Evolutionary conservation across 2,329 filamentous ascomycete species (phyloP).

Genomic region (Colletotrichum sp.): DNA sequence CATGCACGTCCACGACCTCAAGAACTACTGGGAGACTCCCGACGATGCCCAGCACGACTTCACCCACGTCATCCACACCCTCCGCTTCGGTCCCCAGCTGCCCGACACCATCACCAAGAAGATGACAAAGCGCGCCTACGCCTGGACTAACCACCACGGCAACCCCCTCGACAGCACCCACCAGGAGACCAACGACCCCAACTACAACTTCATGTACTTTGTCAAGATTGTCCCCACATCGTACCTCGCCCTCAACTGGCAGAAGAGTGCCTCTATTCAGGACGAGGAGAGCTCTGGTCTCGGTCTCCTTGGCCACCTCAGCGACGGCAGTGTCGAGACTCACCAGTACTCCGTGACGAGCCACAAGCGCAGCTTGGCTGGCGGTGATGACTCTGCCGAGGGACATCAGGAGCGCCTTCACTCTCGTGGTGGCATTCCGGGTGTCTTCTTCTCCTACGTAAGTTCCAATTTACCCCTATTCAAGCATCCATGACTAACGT

Average conservation of each 20-base stretch:
- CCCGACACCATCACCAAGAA: constrained; percentile 73
- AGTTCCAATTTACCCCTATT: constrained; percentile 41
- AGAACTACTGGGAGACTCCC: constrained; percentile 86
- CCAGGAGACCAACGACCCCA: constrained; percentile 80
- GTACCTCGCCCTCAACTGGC: constrained; percentile 91
- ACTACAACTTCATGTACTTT: constrained; percentile 99
- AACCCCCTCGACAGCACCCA: constrained; percentile 86
- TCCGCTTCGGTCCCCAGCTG: constrained; percentile 92
- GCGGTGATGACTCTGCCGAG: constrained; percentile 83
- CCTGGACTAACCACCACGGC: constrained; percentile 88
- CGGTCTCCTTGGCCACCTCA: constrained; percentile 69
- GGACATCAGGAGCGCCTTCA: constrained; percentile 93
- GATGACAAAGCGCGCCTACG: constrained; percentile 53
- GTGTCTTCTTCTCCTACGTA: constrained; percentile 98
- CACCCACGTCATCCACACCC: constrained; percentile 83
- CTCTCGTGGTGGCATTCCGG: constrained; percentile 89
- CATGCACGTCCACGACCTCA: constrained; percentile 96
- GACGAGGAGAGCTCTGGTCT: constrained; percentile 64
- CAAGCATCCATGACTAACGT: constrained; percentile 23
- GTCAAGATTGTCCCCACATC: constrained; percentile 97
- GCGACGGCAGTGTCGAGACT: constrained; percentile 87
- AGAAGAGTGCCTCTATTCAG: constrained; percentile 56
- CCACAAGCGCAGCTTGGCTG: constrained; percentile 86
- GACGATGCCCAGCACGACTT: constrained; percentile 81
- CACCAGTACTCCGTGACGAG: constrained; percentile 98